Conservation (phyloP, 495 filamentous ascomycete species). For the Penicillium angulare region DNA sequence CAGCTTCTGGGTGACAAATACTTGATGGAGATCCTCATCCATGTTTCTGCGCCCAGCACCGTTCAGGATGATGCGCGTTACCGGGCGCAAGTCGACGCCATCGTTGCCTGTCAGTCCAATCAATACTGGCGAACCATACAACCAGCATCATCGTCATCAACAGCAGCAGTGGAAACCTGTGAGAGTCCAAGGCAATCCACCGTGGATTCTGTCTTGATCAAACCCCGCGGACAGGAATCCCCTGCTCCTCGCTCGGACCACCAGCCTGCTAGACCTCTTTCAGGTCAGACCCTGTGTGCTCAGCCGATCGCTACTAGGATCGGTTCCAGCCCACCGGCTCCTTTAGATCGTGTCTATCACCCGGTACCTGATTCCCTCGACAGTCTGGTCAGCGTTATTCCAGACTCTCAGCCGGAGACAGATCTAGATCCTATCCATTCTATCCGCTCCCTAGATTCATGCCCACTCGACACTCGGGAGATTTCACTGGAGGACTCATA, state of each 20-base stretch:
- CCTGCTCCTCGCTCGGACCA: neutral
- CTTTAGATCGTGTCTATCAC: constrained; percentile 2
- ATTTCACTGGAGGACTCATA: neutral
- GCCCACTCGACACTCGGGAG: neutral
- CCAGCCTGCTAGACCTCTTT: neutral
- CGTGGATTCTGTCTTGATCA: neutral
- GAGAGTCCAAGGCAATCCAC: constrained; percentile 2
- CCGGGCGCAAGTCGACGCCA: constrained; percentile 58
- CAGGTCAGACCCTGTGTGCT: neutral
- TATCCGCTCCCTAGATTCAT: neutral
- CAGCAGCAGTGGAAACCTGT: neutral
- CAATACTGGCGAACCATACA: constrained; percentile 31
- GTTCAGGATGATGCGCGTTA: constrained; percentile 62
- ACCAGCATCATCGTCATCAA: constrained; percentile 13
- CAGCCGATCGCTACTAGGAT: constrained; percentile 6
- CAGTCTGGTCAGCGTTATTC: constrained; percentile 47
- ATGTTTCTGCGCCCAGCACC: constrained; percentile 63
- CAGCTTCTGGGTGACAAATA: constrained; percentile 11
- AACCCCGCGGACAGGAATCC: neutral
- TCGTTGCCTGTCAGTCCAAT: constrained; percentile 48
- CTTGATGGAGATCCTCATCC: constrained; percentile 61
- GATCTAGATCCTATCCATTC: no score
- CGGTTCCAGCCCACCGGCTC: constrained; percentile 4
- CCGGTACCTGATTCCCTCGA: constrained; percentile 33
- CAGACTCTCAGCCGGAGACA: constrained; percentile 39